Base-by-base conservation (phyloP, 495 filamentous ascomycete species). In the Xylaria telfairii region DNA sequence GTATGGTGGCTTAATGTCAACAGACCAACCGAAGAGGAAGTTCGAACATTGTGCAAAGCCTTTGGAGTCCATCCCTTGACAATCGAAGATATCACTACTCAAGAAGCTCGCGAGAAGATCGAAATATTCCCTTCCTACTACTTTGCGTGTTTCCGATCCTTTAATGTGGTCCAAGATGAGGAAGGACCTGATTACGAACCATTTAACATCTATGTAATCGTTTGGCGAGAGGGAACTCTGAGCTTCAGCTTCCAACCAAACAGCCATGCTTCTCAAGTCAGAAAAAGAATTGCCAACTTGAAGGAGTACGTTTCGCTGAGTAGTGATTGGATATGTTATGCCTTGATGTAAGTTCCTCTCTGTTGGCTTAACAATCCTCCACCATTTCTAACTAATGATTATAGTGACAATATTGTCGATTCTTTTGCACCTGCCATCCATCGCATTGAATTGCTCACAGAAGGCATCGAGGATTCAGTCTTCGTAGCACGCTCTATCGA, bases 261-360 rank as follows among this genome's bases (percentile, higher is more conserved):
- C 73, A 87, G 89, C 0, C 96, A 99, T 76, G 92, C 93, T 10
- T 85, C 90, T 24, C 93, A 95, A 74, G 96, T 98, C 54, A 90
- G 96, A 64, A 93, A 93, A 85, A 88, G 96, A 78, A 97, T 99
- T 75, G 91, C 93, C 2, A 92, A 92, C 78, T 85, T 99, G 70
- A 93, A 96, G 74, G 96, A 98, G 75, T 97, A 97, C 76, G 92
- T 98, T 69, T 89, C 92, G 19, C 85, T 99, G 44, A 95, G 92
- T 69, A 93, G 93, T 72, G 96, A 99, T 79, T 99, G 96, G 96
- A 95, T 99, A 71, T 99, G 96, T 82, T 99, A 99, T 76, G 96
- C 96, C 41, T 89, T 99, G 82, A 99, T 99, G 92, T 94, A 84
- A 88, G 91, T 83, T 57, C 32, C 17, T 4, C 19, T 44, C 21